A percentile compares a stretch with the other conserved stretches of the same genome.
Conservation (phyloP, 2,329 filamentous ascomycete genomes). For the Trichophyton benhamiae region DNA sequence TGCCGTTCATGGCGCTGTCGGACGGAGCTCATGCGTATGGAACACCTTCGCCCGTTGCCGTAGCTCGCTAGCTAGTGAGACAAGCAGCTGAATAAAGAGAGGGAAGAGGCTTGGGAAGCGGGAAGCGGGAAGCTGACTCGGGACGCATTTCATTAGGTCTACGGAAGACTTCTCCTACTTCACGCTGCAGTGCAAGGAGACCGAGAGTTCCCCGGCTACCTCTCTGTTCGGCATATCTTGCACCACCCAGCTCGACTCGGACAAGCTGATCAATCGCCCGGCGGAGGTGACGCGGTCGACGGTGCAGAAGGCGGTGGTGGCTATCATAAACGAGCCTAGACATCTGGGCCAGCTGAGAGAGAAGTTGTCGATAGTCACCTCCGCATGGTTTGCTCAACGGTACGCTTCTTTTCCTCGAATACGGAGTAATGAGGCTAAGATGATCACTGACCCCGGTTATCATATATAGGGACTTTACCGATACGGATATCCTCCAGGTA, state of each 20-base stretch:
- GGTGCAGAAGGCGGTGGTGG: constrained; percentile 94
- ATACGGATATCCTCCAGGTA: constrained; percentile 72
- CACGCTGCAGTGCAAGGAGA: constrained; percentile 55
- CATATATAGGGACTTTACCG: constrained; percentile 59
- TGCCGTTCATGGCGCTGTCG: constrained; percentile 93
- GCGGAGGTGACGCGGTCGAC: constrained; percentile 91
- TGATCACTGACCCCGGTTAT: no score
- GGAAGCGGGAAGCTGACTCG: not conserved
- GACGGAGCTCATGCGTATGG: constrained; percentile 88
- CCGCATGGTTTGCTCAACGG: constrained; percentile 90
- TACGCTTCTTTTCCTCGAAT: constrained; percentile 19
- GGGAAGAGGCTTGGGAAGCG: not conserved
- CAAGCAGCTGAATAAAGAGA: not conserved
- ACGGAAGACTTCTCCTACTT: constrained; percentile 98
- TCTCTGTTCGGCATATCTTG: constrained; percentile 95
- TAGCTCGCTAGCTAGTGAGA: not conserved
- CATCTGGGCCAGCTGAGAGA: constrained; percentile 84
- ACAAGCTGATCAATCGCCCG: constrained; percentile 62
- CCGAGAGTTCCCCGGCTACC: constrained; percentile 43
- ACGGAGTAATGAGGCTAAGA: no score
- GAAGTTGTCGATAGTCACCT: constrained; percentile 78
- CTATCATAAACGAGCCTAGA: constrained; percentile 82
- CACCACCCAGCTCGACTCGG: constrained; percentile 77
- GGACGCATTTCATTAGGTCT: constrained; percentile 40
- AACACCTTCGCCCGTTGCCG: not conserved